phyloP scores from a whole-genome alignment of 2,329 filamentous ascomycete species.

The Calonectria ilicicola region DNA sequence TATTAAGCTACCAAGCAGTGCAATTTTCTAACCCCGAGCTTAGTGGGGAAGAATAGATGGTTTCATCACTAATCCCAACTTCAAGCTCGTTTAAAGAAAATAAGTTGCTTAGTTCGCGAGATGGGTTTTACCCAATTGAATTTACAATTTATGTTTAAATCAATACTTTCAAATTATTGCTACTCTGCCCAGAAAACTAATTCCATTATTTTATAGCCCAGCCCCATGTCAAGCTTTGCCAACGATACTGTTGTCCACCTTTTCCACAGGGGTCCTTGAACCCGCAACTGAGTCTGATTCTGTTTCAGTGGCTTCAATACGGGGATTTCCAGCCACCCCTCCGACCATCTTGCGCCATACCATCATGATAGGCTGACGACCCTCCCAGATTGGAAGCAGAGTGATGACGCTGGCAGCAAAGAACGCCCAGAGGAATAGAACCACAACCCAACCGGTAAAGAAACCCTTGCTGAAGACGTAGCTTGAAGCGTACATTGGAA shows the following conservation, averaged over 20 bases:
- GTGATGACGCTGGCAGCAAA: slow-evolving; percentile 20
- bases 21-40: no score
- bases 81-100: no score
- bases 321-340: not conserved
- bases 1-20: no score
- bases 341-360: slow-evolving; percentile 1
- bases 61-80: no score
- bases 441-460: slow-evolving; percentile 27
- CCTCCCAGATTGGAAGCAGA: slow-evolving; percentile 23
- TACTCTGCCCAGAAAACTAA: not conserved
- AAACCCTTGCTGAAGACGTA: slow-evolving; percentile 43
- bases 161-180: not conserved
- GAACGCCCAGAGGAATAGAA: slow-evolving; percentile 25
- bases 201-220: not conserved
- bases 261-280: slow-evolving; percentile 12
- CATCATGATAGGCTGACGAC: slow-evolving; percentile 12
- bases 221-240: not conserved
- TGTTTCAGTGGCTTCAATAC: slow-evolving; percentile 10
- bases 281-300: slow-evolving; percentile 15
- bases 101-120: no score
- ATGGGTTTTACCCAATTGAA: no score
- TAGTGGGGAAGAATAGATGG: no score
- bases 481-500: slow-evolving; percentile 44
- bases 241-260: not conserved
- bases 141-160: no score